Conservation (phyloP, 179 eudicot genomes). For the Beta lomatogona region DNA sequence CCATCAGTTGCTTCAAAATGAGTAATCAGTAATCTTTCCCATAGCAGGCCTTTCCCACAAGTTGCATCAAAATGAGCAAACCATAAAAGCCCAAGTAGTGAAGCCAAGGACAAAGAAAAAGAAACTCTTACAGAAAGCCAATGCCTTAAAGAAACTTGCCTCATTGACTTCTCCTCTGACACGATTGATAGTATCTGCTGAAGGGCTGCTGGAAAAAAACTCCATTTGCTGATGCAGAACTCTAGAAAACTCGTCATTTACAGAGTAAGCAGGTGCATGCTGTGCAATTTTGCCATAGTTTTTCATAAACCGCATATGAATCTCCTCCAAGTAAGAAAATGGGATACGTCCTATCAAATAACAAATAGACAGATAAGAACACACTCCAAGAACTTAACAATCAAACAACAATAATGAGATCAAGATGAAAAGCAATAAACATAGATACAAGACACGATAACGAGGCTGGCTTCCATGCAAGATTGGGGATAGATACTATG, state of each 20-base stretch:
- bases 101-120: background rate
- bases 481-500: background rate
- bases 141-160: conserved; percentile 44
- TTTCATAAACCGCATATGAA: conserved; percentile 95
- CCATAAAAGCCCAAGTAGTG: background rate
- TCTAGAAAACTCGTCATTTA: conserved; percentile 97
- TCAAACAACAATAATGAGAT: conserved; percentile 9
- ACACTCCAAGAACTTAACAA: conserved; percentile 8
- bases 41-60: conserved; percentile 4
- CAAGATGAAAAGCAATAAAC: background rate
- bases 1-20: background rate
- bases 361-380: conserved; percentile 4
- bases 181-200: conserved; percentile 89
- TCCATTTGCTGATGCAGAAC: conserved; percentile 97
- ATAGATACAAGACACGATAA: background rate
- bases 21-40: background rate
- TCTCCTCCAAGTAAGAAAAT: conserved; percentile 89
- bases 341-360: conserved; percentile 76
- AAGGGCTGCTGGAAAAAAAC: conserved; percentile 90
- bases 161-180: conserved; percentile 93
- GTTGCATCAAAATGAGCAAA: background rate
- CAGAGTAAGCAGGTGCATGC: conserved; percentile 86
- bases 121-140: background rate
- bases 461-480: background rate
- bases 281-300: conserved; percentile 84